Evolutionary conservation across 2,329 filamentous ascomycete genomes (phyloP), one percentile per base, ranked within the genome.

Genomic region (Torrubiella hemipterigena): DNA sequence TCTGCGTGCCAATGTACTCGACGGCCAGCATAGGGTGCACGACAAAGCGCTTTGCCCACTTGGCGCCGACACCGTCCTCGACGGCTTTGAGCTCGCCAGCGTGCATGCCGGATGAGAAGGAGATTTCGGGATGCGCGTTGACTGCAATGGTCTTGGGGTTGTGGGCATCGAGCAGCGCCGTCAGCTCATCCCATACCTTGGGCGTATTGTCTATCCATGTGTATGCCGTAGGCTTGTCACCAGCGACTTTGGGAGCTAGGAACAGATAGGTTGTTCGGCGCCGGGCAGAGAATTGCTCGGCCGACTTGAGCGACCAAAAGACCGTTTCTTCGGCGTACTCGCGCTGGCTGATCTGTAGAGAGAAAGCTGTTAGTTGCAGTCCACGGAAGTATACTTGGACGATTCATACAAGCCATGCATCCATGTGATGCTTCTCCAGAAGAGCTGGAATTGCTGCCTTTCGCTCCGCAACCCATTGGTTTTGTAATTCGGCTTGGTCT

Each of bases 291-390:
- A 67, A 67, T 40, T 63, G 55, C 6, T 44, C 50, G 5, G 56
- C 56, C 14, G 50, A 46, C 38, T 66, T 67, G 20, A 68, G 52
- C 4, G 63, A 60, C 62, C 63, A 67, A 46, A 67, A 67, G 16
- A 61, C 55, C 0, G 63, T 66, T 34, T 68, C 64, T 40, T 68
- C 64, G 36, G 59, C 62, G 41, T 67, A 65, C 39, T 68, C 63
- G 30, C 58, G 58, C 46, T 68, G 62, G 49, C 59, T 63, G 40
- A 65, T 62, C 61, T 66, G 27, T 25, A 5, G 10, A 12, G 4
- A 6, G 11, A n/a, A 27, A 27, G 20, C n/a, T 27, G 26, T 14
- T 16, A 20, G 32, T 17, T 16, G 10, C 9, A 29, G 33, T 2
- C 14, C 7, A 17, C 12, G 18, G 18, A 18, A 27, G 28, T 29